Conservation (phyloP, 2,329 filamentous ascomycete genomes). For the Colletotrichum scovillei region DNA sequence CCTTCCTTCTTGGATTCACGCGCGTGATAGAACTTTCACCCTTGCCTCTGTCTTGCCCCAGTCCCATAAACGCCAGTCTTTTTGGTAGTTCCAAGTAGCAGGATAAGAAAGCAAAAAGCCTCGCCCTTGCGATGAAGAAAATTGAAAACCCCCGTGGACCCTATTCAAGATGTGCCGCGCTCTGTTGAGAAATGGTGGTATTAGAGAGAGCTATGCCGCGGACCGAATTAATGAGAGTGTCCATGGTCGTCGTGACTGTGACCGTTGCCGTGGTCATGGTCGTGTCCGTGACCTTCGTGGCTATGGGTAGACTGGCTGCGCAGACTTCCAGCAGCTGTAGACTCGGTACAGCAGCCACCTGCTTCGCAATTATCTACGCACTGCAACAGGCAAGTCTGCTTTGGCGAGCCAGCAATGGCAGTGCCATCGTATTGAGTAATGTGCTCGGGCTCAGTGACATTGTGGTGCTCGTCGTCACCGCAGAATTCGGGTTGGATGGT, state of each 20-base stretch:
- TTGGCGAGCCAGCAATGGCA: constrained; percentile 39
- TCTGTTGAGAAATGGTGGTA: background rate
- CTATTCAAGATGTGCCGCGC: constrained; percentile 4
- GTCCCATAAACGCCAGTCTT: constrained; percentile 25
- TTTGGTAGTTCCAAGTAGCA: constrained; percentile 7
- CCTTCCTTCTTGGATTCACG: background rate
- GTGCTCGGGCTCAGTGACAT: constrained; percentile 44
- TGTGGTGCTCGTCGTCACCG: constrained; percentile 58
- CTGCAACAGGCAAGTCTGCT: constrained; percentile 60
- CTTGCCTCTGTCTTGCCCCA: constrained; percentile 9
- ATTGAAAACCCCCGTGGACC: background rate
- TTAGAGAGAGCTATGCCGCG: background rate
- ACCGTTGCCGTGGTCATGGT: constrained; percentile 9
- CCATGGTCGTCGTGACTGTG: constrained; percentile 7
- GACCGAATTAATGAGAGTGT: constrained; percentile 21
- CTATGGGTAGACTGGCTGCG: constrained; percentile 45
- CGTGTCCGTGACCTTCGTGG: constrained; percentile 43
- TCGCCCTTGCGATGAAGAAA: background rate
- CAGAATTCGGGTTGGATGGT: constrained; percentile 97
- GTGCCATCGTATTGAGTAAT: constrained; percentile 47
- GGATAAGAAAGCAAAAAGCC: constrained; percentile 5
- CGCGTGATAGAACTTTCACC: constrained; percentile 1
- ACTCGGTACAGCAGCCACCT: constrained; percentile 55
- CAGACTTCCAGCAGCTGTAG: constrained; percentile 46
- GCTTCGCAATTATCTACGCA: constrained; percentile 61